Percentiles rank a stretch among this genome's conserved stretches.
phyloP scores from a whole-genome alignment of 257 asterid genomes.

The Parsonsia alboflavescens region DNA sequence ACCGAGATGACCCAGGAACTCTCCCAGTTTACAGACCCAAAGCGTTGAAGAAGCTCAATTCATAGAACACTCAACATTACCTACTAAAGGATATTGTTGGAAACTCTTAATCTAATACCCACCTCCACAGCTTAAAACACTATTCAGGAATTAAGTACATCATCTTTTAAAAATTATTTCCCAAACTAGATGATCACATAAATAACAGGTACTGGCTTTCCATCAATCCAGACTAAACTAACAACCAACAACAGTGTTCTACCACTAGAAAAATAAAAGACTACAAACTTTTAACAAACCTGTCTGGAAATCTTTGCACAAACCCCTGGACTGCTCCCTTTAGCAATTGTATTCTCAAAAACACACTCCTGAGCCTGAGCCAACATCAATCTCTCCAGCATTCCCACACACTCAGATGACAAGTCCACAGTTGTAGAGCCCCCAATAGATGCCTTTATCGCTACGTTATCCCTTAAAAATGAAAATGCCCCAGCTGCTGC shows the following conservation, averaged over 20 bases:
- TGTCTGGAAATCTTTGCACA: slow-evolving; percentile 92
- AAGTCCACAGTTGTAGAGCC: slow-evolving; percentile 73
- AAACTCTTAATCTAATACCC: neutral
- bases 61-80: neutral
- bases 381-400: slow-evolving; percentile 94
- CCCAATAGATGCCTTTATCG: slow-evolving; percentile 85
- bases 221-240: neutral
- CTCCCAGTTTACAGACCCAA: neutral
- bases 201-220: neutral
- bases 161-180: neutral
- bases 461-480: slow-evolving; percentile 75
- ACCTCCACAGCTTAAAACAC: neutral
- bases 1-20: neutral
- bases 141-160: neutral
- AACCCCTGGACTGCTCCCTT: slow-evolving; percentile 93
- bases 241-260: too few species aligned
- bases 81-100: neutral
- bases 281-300: slow-evolving; percentile 34
- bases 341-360: slow-evolving; percentile 87
- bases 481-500: slow-evolving; percentile 96
- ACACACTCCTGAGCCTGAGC: slow-evolving; percentile 99
- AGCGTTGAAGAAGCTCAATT: neutral
- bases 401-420: slow-evolving; percentile 88
- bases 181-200: neutral
- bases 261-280: neutral